Base-by-base conservation (phyloP, 768 basidiomycete genomes). In the Phlebiopsis flavidoalba region DNA sequence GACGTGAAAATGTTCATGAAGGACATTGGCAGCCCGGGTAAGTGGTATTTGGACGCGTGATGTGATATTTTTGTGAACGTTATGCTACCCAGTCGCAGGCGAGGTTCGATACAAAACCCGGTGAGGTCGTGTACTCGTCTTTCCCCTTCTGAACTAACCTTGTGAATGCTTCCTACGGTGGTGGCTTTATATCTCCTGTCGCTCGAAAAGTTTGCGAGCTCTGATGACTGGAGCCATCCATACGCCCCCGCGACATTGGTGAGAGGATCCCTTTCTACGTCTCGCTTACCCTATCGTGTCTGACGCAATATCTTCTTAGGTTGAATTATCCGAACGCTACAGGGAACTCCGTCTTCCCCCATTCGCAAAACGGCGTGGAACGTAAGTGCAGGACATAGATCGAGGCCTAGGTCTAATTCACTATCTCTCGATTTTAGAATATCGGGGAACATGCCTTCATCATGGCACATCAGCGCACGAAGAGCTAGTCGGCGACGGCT, bases 381-480 rank as follows among this genome's bases (percentile, higher is more conserved):
- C 61, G 61, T 58, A 31, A 58, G 61, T 12, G 15, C 8, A 24
- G 2, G 8, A 19, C 14, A 8, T 14, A 17, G 3, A 11, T 37
- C 55, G 46, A 53, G 21, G 24, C 50, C 19, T 31, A 31, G 12
- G 1, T 2, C 35, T 3, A 12, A 22, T 6, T 57, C 21, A 21
- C 8, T 5, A 55, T 35, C 8, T 36, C 19, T 57, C 24, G 14
- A 15, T 15, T 35, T 19, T 26, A 74, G 74, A 75, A 59, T n/a
- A n/a, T 66, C 71, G 5, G 74, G 71, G 0, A 72, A 73, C 57
- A 76, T 75, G 75, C 62, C n/a, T n/a, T 74, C 2, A 73, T 73
- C 63, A 73, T 74, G 72, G 58, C 65, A n/a, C n/a, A 17, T 60
- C 65, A 35, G 68, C 74, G 1, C 70, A 76, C 56, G 72, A 14